These are phyloP conservation scores for Physcomitrellopsis africana DNA, from an alignment of 225 moss, liverwort and hornwort genomes.

Conservation along the genomic window DNA sequence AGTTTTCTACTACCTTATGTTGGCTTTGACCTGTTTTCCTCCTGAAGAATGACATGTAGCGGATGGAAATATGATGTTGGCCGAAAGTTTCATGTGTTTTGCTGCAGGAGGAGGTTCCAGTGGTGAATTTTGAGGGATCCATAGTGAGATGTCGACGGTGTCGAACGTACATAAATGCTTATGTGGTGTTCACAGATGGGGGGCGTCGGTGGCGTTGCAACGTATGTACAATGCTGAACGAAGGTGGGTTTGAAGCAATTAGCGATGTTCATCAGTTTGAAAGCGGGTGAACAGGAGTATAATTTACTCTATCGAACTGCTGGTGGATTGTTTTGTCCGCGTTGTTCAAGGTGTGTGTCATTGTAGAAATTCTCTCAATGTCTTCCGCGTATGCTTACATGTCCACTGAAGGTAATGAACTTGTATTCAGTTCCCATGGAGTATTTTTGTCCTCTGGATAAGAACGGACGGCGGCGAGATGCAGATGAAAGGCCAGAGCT, in stretches of 20 bases:
- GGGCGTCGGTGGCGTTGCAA: slow-evolving; percentile 98
- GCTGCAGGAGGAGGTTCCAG: slow-evolving; percentile 94
- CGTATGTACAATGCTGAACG: slow-evolving; percentile 86
- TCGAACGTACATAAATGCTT: slow-evolving; percentile 89
- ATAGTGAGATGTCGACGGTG: slow-evolving; percentile 94
- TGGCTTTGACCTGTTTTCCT: not conserved
- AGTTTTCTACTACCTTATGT: not conserved
- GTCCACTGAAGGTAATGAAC: not conserved
- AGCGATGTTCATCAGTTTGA: not conserved
- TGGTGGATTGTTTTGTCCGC: not conserved
- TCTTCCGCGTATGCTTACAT: not conserved
- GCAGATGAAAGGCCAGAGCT: slow-evolving; percentile 89
- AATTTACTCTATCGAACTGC: not conserved
- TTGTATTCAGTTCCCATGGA: slow-evolving; percentile 74
- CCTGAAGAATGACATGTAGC: not conserved
- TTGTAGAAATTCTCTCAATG: not conserved
- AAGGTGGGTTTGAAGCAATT: slow-evolving; percentile 59
- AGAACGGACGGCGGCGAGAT: slow-evolving; percentile 88
- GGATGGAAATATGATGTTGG: slow-evolving; percentile 8
- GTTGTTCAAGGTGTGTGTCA: not conserved
- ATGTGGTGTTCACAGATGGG: slow-evolving; percentile 87
- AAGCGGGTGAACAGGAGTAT: not conserved
- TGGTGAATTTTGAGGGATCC: slow-evolving; percentile 82
- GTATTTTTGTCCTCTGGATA: slow-evolving; percentile 88
- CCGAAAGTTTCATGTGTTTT: slow-evolving; percentile 17